A percentile compares a stretch with the other conserved stretches of the same genome.
These are phyloP conservation scores for Lactarius vividus DNA, from an alignment of 768 basidiomycete species.

Conservation along the genomic window DNA sequence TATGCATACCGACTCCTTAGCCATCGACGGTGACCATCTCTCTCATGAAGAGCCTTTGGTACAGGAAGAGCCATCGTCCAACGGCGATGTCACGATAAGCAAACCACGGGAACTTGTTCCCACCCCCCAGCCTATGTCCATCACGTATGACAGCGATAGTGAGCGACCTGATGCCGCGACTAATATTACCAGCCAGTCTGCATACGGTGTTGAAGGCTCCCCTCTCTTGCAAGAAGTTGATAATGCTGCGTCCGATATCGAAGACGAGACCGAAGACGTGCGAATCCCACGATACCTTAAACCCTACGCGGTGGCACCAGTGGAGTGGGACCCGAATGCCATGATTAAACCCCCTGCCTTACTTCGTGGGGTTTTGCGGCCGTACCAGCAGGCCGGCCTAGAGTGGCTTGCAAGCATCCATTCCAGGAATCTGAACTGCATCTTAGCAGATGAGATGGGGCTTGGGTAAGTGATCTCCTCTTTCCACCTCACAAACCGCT, in stretches of 20 bases:
- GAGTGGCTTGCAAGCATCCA: conserved; percentile 94
- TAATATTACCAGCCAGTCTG: not conserved
- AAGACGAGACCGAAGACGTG: conserved; percentile 38
- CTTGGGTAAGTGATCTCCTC: conserved; percentile 60
- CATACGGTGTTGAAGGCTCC: conserved; percentile 22
- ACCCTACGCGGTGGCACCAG: conserved; percentile 67
- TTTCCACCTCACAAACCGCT: conserved; percentile 13
- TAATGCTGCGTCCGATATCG: conserved; percentile 37
- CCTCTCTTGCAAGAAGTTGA: conserved; percentile 34
- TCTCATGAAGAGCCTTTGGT: not conserved
- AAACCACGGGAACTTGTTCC: not conserved
- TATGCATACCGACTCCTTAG: not conserved
- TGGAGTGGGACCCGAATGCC: conserved; percentile 60
- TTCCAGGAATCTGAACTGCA: conserved; percentile 75
- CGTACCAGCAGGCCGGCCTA: conserved; percentile 90
- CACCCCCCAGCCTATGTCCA: not conserved
- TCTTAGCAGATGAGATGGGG: conserved; percentile 93
- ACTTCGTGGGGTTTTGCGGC: conserved; percentile 82
- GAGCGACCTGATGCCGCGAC: conserved; percentile 4
- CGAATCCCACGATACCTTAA: conserved; percentile 49
- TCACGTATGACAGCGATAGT: conserved; percentile 5
- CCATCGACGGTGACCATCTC: conserved; percentile 1
- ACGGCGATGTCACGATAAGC: conserved; percentile 3
- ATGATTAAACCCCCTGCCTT: conserved; percentile 67
- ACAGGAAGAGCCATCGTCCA: not conserved